Percentiles rank a stretch among this genome's conserved stretches.
phyloP scores from a whole-genome alignment of 371 early-diverging fungal genomes.

The Rhizopus sp. region DNA sequence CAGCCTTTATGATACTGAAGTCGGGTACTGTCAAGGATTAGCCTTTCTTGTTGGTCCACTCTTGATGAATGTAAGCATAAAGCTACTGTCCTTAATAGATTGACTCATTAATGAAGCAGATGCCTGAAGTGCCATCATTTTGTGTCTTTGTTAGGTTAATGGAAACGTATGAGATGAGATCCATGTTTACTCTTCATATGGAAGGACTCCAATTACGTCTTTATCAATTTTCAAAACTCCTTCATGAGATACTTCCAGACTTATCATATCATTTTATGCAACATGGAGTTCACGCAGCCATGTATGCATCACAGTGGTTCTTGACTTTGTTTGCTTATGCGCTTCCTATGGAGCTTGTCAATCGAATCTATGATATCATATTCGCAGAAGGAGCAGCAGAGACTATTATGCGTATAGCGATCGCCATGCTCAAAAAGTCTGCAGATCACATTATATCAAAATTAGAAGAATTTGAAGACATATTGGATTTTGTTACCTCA shows the following conservation, averaged over 20 bases:
- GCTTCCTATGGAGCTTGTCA: constrained; percentile 76
- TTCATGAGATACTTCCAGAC: constrained; percentile 79
- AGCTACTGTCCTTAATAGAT: constrained; percentile 1
- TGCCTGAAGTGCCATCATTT: constrained; percentile 92
- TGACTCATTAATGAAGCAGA: constrained; percentile 32
- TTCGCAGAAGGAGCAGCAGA: constrained; percentile 86
- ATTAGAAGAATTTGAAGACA: constrained; percentile 74
- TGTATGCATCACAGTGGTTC: constrained; percentile 95
- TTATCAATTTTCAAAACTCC: constrained; percentile 81
- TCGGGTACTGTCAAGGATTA: constrained; percentile 98
- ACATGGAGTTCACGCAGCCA: constrained; percentile 79
- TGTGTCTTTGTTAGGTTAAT: constrained; percentile 88
- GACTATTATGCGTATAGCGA: constrained; percentile 85
- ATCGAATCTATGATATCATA: constrained; percentile 82
- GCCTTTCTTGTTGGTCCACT: constrained; percentile 93
- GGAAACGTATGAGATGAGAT: constrained; percentile 87
- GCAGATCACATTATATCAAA: constrained; percentile 60
- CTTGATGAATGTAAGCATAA: constrained; percentile 75
- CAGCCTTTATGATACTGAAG: constrained; percentile 85
- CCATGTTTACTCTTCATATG: constrained; percentile 84
- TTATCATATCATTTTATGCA: constrained; percentile 70
- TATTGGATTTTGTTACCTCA: constrained; percentile 78
- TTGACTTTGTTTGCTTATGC: constrained; percentile 88
- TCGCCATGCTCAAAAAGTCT: constrained; percentile 84
- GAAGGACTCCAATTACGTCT: constrained; percentile 81